phyloP scores from a whole-genome alignment of 2,329 filamentous ascomycete species.

The Trichoderma breve region DNA sequence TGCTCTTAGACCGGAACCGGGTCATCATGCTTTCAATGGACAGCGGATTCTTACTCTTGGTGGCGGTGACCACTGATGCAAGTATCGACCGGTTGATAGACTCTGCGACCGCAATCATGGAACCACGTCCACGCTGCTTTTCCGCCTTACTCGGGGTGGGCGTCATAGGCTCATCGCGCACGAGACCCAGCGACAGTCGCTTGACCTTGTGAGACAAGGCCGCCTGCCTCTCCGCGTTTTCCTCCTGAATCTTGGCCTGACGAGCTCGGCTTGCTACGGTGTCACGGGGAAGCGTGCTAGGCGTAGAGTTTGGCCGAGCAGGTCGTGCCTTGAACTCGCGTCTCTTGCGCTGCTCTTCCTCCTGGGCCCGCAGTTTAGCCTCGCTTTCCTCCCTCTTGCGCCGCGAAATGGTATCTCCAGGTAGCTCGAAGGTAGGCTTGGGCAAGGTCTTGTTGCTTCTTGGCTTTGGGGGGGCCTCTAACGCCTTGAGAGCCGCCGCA shows the following conservation, averaged over 20 bases:
- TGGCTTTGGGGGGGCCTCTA: constrained; percentile 43
- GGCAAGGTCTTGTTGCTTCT: constrained; percentile 54
- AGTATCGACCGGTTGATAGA: constrained; percentile 43
- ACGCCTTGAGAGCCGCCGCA: constrained; percentile 35
- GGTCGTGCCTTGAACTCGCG: constrained; percentile 65
- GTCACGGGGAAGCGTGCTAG: constrained; percentile 50
- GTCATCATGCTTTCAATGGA: constrained; percentile 50
- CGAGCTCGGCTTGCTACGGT: constrained; percentile 58
- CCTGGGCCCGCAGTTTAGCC: constrained; percentile 53
- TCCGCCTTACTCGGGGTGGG: constrained; percentile 20
- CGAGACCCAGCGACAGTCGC: constrained; percentile 27
- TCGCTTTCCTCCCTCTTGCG: constrained; percentile 56
- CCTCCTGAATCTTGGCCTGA: constrained; percentile 42
- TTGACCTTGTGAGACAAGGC: constrained; percentile 25
- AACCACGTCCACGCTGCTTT: constrained; percentile 30
- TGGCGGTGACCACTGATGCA: constrained; percentile 44
- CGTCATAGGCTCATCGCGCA: constrained; percentile 12
- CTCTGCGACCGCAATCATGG: constrained; percentile 26
- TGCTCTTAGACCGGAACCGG: constrained; percentile 52
- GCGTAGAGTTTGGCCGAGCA: constrained; percentile 44
- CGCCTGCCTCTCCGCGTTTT: constrained; percentile 26
- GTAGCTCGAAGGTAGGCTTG: constrained; percentile 59
- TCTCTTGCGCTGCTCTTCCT: constrained; percentile 58
- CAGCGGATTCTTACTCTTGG: constrained; percentile 47
- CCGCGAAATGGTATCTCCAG: constrained; percentile 59